Conservation (phyloP, 2,329 filamentous ascomycete species). For the Sporothrix phasma region DNA sequence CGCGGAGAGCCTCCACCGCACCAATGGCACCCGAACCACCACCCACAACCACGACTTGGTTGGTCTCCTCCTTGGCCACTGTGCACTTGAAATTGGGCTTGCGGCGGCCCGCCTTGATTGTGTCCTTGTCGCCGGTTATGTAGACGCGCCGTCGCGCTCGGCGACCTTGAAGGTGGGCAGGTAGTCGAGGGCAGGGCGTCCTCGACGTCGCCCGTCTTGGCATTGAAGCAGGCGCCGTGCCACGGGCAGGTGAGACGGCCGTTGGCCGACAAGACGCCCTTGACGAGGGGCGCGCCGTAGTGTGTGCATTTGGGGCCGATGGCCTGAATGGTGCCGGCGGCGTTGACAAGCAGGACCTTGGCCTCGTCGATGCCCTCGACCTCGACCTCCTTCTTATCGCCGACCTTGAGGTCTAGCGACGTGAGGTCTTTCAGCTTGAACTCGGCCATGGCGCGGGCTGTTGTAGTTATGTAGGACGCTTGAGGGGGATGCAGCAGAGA, state of each 20-base stretch:
- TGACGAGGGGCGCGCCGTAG: constrained; percentile 81
- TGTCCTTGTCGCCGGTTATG: constrained; percentile 67
- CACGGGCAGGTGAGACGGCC: constrained; percentile 88
- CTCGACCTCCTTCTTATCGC: constrained; percentile 80
- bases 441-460: constrained; percentile 37
- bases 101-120: constrained; percentile 67
- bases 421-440: constrained; percentile 68
- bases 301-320: constrained; percentile 74
- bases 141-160: constrained; percentile 77
- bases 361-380: constrained; percentile 79
- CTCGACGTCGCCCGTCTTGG: constrained; percentile 83
- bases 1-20: constrained; percentile 70
- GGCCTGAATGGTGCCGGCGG: constrained; percentile 66
- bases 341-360: constrained; percentile 79
- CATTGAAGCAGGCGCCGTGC: constrained; percentile 95
- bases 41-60: constrained; percentile 76
- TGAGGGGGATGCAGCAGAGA: background rate
- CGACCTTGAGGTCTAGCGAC: constrained; percentile 63
- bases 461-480: constrained; percentile 14
- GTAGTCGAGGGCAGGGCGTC: constrained; percentile 88
- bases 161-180: constrained; percentile 71
- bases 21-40: constrained; percentile 79
- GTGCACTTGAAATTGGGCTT: constrained; percentile 65
- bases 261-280: constrained; percentile 72
- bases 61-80: constrained; percentile 31